Evolutionary conservation across 2,329 filamentous ascomycete species (phyloP), one percentile per base, ranked within the genome.

Genomic region (Waltergamsia citrina): DNA sequence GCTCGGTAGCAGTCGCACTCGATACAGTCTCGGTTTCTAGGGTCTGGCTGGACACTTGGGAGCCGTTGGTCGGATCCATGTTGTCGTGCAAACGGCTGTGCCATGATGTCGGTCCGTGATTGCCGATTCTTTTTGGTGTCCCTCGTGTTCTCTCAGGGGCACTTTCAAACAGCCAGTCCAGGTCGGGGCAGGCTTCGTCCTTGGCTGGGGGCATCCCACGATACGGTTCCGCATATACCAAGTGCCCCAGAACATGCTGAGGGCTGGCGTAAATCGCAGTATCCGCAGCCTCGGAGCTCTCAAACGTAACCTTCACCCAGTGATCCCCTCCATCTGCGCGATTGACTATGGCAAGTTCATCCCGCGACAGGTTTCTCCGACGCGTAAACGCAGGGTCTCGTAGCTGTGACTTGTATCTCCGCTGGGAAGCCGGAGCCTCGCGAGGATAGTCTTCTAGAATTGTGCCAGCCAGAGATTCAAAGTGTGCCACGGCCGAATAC

Each of bases 371-470:
- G 8, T 73, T 71, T 26, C 67, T 63, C 33, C 74, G 70, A 38
- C 78, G 74, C 31, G 81, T 78, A 7, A 81, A 73, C 8, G 82
- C 78, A 33, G 82, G 75, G 46, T 86, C 80, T 41, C 81, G 73
- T 40, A 85, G 73, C 44, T 88, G 76, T 2, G 79, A 73, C 51
- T 84, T 82, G 63, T 82, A 90, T 38, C 81, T 71, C 37, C 71
- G 68, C 50, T 75, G 73, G 41, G 78, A 71, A 36, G 76, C 68
- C 3, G 85, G 83, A n/a, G 90, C 81, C 42, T 84, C 79, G 41
- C 90, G 79, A 7, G 87, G 78, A 57, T 96, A 96, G 59, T 95
- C 88, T 61, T 96, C 90, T 57, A 88, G 88, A 52, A 95, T 85
- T 41, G 76, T 64, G 18, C 88, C 88, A 6, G 85, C 90, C 27